Base-by-base conservation (phyloP, 768 basidiomycete genomes). In the Trichaptum fuscoviolaceum region DNA sequence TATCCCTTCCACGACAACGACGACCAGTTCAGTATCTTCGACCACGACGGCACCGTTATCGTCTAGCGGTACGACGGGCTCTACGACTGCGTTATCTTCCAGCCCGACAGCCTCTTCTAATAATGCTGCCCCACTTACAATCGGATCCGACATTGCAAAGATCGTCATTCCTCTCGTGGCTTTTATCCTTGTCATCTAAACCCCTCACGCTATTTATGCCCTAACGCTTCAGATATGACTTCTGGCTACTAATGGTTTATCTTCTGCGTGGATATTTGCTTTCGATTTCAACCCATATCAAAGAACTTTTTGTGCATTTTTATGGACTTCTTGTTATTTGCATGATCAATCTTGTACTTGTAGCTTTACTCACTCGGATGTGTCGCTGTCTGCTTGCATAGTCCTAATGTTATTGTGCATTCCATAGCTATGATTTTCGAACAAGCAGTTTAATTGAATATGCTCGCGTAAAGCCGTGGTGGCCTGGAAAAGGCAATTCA, bases 371-470 rank as follows among this genome's bases (percentile, higher is more conserved):
- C 35, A 36, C 35, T 36, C 17, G n/a, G n/a, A n/a, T 17, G 35
- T 17, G 17, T 36, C 20, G 42, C 20, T 52, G 42, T 52, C 42
- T 52, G 20, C 42, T 20, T 52, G 42, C 42, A 52, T 52, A 12
- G 42, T 52, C 42, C 42, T 52, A 52, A 52, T 52, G 42, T 52
- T 52, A 52, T 52, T 52, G 42, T 52, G 42, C 42, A 52, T 52
- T 30, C 30, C 30, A 30, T 30, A 30, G 30, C 30, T 52, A 12
- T 15, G 5, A 52, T 12, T 5, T 52, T 20, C 20, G 3, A 15
- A 52, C 2, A 20, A 4, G 15, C 12, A 52, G 20, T 52, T 52
- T 2, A 52, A 20, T 3, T 52, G 20, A 52, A 20, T 3, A 20
- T 5, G 3, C n/a, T n/a, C n/a, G n/a, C 42, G 15, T 15, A 52